Evolutionary conservation across 257 asterid genomes (phyloP).

Genomic region (Mitragyna speciosa): DNA sequence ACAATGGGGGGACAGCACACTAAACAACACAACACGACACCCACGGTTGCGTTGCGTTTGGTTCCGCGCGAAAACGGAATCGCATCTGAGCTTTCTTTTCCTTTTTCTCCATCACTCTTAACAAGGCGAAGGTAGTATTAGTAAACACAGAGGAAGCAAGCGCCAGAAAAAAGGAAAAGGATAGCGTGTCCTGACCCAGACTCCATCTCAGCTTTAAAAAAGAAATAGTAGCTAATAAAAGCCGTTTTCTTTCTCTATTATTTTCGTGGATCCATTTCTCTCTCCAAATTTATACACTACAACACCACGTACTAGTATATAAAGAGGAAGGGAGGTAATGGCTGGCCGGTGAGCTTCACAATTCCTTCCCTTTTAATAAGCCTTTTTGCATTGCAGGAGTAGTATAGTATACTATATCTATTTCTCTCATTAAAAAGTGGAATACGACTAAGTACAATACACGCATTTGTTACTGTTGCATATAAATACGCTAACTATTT

Average conservation of each 20-base stretch:
- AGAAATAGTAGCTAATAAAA: no score
- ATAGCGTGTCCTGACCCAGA: constrained; percentile 22
- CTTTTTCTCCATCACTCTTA: background rate
- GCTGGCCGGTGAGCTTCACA: constrained; percentile 4
- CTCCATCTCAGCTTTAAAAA: background rate
- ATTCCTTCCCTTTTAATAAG: background rate
- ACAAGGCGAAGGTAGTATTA: background rate
- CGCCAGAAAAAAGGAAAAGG: constrained; percentile 18
- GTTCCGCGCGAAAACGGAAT: constrained; percentile 34
- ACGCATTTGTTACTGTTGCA: constrained; percentile 11
- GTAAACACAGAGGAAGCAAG: background rate
- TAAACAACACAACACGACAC: constrained; percentile 16
- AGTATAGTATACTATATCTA: no score
- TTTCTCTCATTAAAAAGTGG: background rate
- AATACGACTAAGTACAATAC: background rate
- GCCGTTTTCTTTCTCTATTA: constrained; percentile 11
- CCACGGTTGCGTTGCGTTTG: constrained; percentile 27
- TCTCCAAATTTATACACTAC: background rate
- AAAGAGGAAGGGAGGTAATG: background rate
- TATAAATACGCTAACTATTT: background rate
- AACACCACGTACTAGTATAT: background rate
- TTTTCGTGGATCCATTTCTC: no score
- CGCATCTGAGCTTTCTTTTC: background rate
- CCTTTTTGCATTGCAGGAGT: background rate
- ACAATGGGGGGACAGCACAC: background rate